Evolutionary conservation across 2,329 filamentous ascomycete species (phyloP).

Genomic region (Thelonectria rubi): DNA sequence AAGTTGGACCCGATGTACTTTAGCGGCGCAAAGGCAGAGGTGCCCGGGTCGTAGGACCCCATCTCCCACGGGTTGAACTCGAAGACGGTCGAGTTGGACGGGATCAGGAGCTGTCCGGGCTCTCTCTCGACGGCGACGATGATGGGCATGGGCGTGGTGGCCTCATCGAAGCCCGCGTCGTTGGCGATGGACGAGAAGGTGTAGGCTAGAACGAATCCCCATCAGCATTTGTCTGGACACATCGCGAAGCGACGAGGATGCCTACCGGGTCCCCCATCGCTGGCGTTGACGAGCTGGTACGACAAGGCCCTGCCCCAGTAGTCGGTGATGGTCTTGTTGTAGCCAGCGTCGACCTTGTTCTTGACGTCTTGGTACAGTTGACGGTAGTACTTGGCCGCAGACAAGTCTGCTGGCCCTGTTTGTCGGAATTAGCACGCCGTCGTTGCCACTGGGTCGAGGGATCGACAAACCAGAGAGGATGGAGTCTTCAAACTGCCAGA

Average conservation of each 20-base stretch:
- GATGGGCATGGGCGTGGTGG: constrained; percentile 75
- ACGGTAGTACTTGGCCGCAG: constrained; percentile 62
- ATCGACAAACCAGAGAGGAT: constrained; percentile 43
- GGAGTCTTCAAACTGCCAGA: constrained; percentile 33
- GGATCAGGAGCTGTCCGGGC: constrained; percentile 67
- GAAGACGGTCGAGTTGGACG: constrained; percentile 73
- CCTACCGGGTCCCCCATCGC: constrained; percentile 65
- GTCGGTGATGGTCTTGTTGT: constrained; percentile 74
- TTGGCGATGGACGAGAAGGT: constrained; percentile 75
- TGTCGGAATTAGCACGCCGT: neutral
- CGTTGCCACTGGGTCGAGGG: neutral
- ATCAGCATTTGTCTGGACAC: no score
- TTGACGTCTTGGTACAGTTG: constrained; percentile 66
- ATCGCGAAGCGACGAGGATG: no score
- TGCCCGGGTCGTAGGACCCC: constrained; percentile 77
- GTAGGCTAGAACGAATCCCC: constrained; percentile 61
- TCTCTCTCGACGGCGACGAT: constrained; percentile 74
- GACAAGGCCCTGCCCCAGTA: constrained; percentile 82
- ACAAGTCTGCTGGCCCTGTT: constrained; percentile 27
- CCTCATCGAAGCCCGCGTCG: constrained; percentile 68
- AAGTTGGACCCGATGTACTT: constrained; percentile 80
- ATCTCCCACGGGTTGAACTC: constrained; percentile 85
- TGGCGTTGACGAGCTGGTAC: constrained; percentile 79
- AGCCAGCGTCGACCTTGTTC: constrained; percentile 71
- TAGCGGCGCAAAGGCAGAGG: constrained; percentile 76